phyloP scores from a whole-genome alignment of 2,329 filamentous ascomycete species.

The Emmonsiellopsis sp. region DNA sequence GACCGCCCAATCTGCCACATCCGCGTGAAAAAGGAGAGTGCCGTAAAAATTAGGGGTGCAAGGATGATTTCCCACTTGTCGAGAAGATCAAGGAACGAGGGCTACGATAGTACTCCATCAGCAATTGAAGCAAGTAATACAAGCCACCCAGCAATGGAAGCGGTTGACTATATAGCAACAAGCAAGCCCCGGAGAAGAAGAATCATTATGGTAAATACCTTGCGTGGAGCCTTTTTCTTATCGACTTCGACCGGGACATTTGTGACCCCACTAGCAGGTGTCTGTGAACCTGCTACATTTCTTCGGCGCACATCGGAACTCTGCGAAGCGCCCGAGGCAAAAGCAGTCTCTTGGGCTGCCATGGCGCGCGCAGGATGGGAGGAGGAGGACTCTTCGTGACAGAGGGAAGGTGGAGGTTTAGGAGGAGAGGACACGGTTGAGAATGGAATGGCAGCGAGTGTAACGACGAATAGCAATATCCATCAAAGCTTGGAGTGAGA shows the following conservation, averaged over 20 bases:
- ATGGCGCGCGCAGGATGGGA: slow-evolving; percentile 14
- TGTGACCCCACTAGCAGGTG: background rate
- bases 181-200: background rate
- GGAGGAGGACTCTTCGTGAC: background rate
- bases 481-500: too few relatives aligned
- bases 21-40: slow-evolving; percentile 55
- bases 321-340: slow-evolving; percentile 25
- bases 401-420: slow-evolving; percentile 1
- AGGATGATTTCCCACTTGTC: slow-evolving; percentile 54
- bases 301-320: slow-evolving; percentile 30
- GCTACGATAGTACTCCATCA: background rate
- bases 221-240: background rate
- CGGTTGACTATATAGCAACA: background rate
- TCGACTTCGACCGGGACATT: background rate
- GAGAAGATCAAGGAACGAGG: slow-evolving; percentile 28
- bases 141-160: background rate
- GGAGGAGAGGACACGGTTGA: slow-evolving; percentile 1
- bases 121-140: background rate
- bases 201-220: background rate
- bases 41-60: slow-evolving; percentile 55
- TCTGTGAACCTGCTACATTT: slow-evolving; percentile 25
- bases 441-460: background rate
- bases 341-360: slow-evolving; percentile 23
- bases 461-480: too few relatives aligned
- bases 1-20: slow-evolving; percentile 60